Conservation (phyloP, 73 alveolate genomes). For the Paramecium tetraurelia region DNA sequence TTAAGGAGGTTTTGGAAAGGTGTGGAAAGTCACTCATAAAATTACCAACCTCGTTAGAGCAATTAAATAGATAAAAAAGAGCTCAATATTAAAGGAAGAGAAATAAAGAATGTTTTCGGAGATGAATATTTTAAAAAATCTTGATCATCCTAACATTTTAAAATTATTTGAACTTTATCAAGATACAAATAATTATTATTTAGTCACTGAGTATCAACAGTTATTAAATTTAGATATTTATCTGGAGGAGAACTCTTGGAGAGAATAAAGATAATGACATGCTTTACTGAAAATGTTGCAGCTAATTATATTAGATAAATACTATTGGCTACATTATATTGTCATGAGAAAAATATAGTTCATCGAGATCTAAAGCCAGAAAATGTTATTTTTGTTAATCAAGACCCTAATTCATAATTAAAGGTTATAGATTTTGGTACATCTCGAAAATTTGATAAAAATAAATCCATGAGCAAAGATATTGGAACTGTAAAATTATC, state of each 20-base stretch:
- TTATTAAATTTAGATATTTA: not conserved
- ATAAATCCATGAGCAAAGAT: constrained; percentile 50
- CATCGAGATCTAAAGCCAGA: constrained; percentile 95
- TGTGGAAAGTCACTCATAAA: constrained; percentile 54
- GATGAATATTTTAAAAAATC: constrained; percentile 26
- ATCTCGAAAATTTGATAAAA: constrained; percentile 58
- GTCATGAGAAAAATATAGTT: constrained; percentile 82
- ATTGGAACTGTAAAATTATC: constrained; percentile 54
- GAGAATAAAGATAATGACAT: constrained; percentile 62
- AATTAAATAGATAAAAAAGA: constrained; percentile 40
- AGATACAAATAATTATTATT: constrained; percentile 76
- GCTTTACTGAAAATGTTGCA: constrained; percentile 77
- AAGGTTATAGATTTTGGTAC: constrained; percentile 96
- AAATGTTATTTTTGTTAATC: constrained; percentile 79
- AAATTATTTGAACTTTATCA: constrained; percentile 79
- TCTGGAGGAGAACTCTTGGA: constrained; percentile 85
- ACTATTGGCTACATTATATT: constrained; percentile 75
- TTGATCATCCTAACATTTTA: constrained; percentile 58
- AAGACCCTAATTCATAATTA: constrained; percentile 60
- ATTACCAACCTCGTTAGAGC: constrained; percentile 53
- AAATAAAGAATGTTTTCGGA: constrained; percentile 28
- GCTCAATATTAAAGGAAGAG: constrained; percentile 19
- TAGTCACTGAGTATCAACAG: constrained; percentile 74
- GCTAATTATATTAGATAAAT: constrained; percentile 80
- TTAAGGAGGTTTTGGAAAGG: constrained; percentile 59